Evolutionary conservation across 495 filamentous ascomycete species (phyloP), one percentile per base, ranked within the genome.

Genomic region (Neurospora terricola): DNA sequence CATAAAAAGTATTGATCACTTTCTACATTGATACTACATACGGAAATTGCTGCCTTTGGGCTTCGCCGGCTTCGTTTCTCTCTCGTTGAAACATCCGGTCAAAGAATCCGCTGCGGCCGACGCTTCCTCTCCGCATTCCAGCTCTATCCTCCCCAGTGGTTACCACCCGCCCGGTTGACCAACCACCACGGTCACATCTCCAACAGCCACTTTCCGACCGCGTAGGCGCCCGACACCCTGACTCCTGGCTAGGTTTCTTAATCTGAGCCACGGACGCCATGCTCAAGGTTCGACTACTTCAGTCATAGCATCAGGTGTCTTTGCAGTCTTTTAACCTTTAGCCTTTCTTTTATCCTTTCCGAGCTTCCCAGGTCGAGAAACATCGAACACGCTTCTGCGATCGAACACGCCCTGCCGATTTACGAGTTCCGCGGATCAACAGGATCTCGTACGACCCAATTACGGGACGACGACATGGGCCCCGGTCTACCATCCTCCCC

Each of bases 401-500:
- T 36, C 27, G 54, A 66, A 34, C 23, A 34, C 27, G 27, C 14
- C 27, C 23, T 36, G 27, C 54, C 54, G 30, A 66, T 66, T 66
- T 34, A 36, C 54, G 27, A 66, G 54, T 34, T 66, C 54, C 12
- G 54, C 54, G 14, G 54, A 34, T 27, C 54, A 66, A 62, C 27
- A 66, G 27, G 27, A 62, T 62, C 54, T 62, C 27, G 54, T 66
- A 66, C 54, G 54, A 66, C 54, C 54, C 54, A 34, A 66, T 66
- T 66, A 7, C 27, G 27, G 69, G 23, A 69, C 18, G 38, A 39
- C 73, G 68, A 73, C 73, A 74, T 75, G 73, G 70, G n/a, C 18
- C 71, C 71, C 43, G 54, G 68, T 73, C 37, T 73, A 38, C 59
- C 66, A 12, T 59, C n/a, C 18, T 21, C n/a, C 38, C 30, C 43